Evolutionary conservation across 176 grass and related monocot species (phyloP).

Genomic region (Saccharum officinarum): DNA sequence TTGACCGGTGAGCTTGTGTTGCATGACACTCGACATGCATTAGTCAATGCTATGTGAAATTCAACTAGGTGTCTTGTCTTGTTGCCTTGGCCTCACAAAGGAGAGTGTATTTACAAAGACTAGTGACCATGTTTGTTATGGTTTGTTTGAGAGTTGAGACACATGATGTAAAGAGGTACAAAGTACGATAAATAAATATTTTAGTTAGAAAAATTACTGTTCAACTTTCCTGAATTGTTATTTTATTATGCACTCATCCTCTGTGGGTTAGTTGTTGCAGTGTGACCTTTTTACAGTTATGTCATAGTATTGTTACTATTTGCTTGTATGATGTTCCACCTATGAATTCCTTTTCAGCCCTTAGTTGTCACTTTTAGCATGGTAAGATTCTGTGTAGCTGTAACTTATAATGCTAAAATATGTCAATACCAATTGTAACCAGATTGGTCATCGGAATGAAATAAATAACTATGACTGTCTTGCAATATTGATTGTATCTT

Average conservation of each 20-base stretch:
- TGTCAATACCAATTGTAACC: background rate
- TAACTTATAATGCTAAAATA: background rate
- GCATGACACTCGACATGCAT: background rate
- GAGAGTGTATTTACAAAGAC: background rate
- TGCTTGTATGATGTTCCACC: background rate
- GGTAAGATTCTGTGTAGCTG: background rate
- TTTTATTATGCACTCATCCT: background rate
- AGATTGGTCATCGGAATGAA: background rate
- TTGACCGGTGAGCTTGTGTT: background rate
- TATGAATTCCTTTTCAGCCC: background rate
- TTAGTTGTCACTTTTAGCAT: background rate
- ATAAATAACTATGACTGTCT: background rate
- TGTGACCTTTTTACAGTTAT: background rate
- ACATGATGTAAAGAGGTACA: background rate
- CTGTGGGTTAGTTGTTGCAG: background rate
- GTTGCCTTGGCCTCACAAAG: background rate
- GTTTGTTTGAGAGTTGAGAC: background rate
- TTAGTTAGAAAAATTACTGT: background rate
- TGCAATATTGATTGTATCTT: background rate
- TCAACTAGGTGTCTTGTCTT: background rate
- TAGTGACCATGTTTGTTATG: background rate
- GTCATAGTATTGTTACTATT: background rate
- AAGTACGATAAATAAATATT: background rate
- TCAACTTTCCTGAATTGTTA: conserved; percentile 2
- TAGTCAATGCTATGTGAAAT: conserved; percentile 5